Percentiles rank a stretch among this genome's conserved stretches.
phyloP scores from a whole-genome alignment of 495 filamentous ascomycete species.

The Neurospora discreta region DNA sequence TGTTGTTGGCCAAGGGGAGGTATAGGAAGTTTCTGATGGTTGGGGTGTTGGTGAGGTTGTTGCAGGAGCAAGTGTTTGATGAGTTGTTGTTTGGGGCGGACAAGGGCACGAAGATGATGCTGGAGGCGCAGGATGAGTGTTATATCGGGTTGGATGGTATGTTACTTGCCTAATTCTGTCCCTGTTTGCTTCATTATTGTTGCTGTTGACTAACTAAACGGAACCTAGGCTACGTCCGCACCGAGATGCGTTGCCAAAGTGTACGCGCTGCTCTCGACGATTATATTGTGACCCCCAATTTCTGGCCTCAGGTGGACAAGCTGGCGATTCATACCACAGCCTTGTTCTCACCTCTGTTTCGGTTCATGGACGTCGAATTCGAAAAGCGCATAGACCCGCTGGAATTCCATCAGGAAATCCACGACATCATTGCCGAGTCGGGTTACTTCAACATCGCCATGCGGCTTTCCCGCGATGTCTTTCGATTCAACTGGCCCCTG shows the following conservation, averaged over 20 bases:
- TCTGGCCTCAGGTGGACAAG: conserved; percentile 30
- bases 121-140: conserved; percentile 24
- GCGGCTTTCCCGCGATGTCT: conserved; percentile 34
- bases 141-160: conserved; percentile 30
- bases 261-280: conserved; percentile 18
- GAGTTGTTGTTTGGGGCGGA: conserved; percentile 34
- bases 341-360: conserved; percentile 31
- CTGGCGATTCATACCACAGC: conserved; percentile 28
- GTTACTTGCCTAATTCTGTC: background rate
- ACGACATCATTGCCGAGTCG: conserved; percentile 32
- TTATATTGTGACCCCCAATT: conserved; percentile 23
- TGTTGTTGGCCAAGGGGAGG: conserved; percentile 17
- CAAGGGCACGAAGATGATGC: conserved; percentile 12
- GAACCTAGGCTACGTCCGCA: conserved; percentile 31
- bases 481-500: conserved; percentile 27
- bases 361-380: conserved; percentile 23
- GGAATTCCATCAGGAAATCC: conserved; percentile 31
- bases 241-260: conserved; percentile 19
- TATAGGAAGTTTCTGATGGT: conserved; percentile 31
- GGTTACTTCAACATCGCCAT: conserved; percentile 33
- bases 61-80: conserved; percentile 33
- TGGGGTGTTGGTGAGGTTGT: conserved; percentile 29
- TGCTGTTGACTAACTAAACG: background rate
- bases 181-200: background rate
- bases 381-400: background rate